phyloP scores from a whole-genome alignment of 1,139 yeast genomes.

The Yamadazyma dendronema region DNA sequence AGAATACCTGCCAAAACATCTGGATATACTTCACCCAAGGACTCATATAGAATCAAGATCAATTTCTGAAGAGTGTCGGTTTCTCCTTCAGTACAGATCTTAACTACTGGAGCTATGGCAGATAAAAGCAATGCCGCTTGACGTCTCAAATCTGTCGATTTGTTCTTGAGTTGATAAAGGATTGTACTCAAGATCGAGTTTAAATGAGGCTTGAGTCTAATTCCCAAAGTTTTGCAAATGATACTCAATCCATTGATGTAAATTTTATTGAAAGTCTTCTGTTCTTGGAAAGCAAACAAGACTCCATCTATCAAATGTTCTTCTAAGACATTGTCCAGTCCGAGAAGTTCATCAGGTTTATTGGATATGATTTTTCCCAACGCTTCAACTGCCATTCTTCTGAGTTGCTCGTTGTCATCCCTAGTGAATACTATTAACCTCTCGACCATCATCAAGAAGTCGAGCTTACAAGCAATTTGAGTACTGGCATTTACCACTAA shows the following conservation, averaged over 20 bases:
- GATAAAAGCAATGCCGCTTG: constrained; percentile 83
- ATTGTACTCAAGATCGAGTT: constrained; percentile 74
- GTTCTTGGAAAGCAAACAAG: constrained; percentile 83
- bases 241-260: constrained; percentile 67
- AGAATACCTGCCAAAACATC: constrained; percentile 88
- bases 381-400: constrained; percentile 79
- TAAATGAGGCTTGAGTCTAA: constrained; percentile 69
- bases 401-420: constrained; percentile 78
- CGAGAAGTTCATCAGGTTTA: constrained; percentile 34
- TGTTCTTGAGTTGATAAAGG: constrained; percentile 71
- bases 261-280: constrained; percentile 50
- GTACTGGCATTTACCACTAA: constrained; percentile 75
- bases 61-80: constrained; percentile 58
- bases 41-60: constrained; percentile 79
- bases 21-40: constrained; percentile 92
- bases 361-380: constrained; percentile 34
- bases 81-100: constrained; percentile 56
- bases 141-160: constrained; percentile 71
- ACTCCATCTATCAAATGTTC: constrained; percentile 76
- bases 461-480: constrained; percentile 64
- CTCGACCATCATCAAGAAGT: constrained; percentile 60
- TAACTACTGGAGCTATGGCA: constrained; percentile 65
- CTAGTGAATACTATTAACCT: constrained; percentile 59
- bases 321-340: constrained; percentile 47
- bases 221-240: constrained; percentile 65